Evolutionary conservation across 805 yeast genomes (phyloP).

Genomic region (Monosporozyma yasuniensis): DNA sequence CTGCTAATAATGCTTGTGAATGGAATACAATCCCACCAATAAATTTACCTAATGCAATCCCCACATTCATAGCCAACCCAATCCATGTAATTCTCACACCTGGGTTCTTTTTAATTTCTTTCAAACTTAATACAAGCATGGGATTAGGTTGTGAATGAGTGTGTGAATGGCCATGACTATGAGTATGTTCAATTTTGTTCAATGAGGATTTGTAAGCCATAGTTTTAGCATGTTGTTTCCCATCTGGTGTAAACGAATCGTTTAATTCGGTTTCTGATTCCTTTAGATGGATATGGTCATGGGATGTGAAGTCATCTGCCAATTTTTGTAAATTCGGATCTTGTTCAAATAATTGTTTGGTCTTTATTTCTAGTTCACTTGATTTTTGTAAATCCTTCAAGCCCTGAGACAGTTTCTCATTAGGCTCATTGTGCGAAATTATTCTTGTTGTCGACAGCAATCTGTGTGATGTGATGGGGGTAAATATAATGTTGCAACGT

Average conservation of each 20-base stretch:
- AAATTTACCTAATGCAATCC: constrained; percentile 81
- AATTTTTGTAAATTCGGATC: constrained; percentile 13
- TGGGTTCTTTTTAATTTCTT: constrained; percentile 51
- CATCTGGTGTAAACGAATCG: constrained; percentile 33
- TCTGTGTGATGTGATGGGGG: not conserved
- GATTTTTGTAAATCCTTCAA: not conserved
- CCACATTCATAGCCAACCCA: constrained; percentile 74
- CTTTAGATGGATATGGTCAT: constrained; percentile 35
- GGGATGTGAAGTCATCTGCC: constrained; percentile 14
- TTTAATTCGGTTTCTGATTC: constrained; percentile 37
- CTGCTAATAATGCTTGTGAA: constrained; percentile 90
- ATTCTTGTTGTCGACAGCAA: not conserved
- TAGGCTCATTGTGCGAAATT: not conserved
- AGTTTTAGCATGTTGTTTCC: constrained; percentile 9
- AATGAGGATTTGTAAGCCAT: constrained; percentile 27
- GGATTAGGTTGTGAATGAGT: constrained; percentile 28
- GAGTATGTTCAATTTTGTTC: constrained; percentile 1
- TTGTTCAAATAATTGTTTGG: constrained; percentile 10
- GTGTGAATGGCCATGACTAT: constrained; percentile 23
- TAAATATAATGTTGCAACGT: not conserved
- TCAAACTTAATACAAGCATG: constrained; percentile 33
- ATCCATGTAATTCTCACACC: constrained; percentile 91
- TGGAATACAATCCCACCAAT: constrained; percentile 87
- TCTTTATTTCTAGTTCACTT: not conserved
- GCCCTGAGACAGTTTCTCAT: not conserved